phyloP scores from a whole-genome alignment of 164 flowering plant species.

The Aristolochia contorta region DNA sequence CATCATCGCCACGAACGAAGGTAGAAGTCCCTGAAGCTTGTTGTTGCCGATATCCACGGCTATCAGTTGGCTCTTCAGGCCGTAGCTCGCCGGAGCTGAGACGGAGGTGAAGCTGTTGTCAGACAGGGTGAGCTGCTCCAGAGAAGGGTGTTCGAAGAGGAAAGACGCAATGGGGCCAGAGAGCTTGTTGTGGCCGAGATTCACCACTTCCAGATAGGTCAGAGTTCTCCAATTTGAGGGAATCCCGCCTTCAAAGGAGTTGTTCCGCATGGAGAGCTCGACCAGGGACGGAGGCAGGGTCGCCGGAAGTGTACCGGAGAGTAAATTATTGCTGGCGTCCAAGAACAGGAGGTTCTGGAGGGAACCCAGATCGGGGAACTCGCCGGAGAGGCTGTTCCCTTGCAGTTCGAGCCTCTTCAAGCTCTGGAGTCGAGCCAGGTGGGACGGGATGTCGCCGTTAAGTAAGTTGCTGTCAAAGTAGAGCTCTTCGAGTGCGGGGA shows the following conservation, averaged over 20 bases:
- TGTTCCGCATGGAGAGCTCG: conserved; percentile 63
- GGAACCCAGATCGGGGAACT: conserved; percentile 48
- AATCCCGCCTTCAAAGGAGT: conserved; percentile 34
- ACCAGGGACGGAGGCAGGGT: conserved; percentile 42
- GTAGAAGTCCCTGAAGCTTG: conserved; percentile 49
- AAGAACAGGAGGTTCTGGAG: conserved; percentile 35
- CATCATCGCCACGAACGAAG: conserved; percentile 60
- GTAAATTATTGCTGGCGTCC: conserved; percentile 54
- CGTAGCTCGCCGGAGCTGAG: conserved; percentile 21
- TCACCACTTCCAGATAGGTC: conserved; percentile 52
- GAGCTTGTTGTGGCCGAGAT: conserved; percentile 69
- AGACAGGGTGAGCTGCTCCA: conserved; percentile 75
- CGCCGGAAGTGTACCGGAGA: conserved; percentile 52
- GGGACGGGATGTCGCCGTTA: conserved; percentile 42
- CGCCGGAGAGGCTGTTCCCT: conserved; percentile 47
- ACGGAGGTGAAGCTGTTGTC: conserved; percentile 46
- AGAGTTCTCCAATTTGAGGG: conserved; percentile 22
- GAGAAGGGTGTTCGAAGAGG: conserved; percentile 61
- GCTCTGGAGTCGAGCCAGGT: conserved; percentile 28
- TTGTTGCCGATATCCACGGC: conserved; percentile 71
- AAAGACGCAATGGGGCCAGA: conserved; percentile 42
- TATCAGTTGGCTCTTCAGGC: conserved; percentile 40
- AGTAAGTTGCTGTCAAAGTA: conserved; percentile 58
- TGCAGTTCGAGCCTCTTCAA: conserved; percentile 63
- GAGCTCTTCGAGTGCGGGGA: conserved; percentile 54